A percentile compares a stretch with the other conserved stretches of the same genome.
Evolutionary conservation across 768 basidiomycete species (phyloP).

Genomic region (Rickenella mellea): DNA sequence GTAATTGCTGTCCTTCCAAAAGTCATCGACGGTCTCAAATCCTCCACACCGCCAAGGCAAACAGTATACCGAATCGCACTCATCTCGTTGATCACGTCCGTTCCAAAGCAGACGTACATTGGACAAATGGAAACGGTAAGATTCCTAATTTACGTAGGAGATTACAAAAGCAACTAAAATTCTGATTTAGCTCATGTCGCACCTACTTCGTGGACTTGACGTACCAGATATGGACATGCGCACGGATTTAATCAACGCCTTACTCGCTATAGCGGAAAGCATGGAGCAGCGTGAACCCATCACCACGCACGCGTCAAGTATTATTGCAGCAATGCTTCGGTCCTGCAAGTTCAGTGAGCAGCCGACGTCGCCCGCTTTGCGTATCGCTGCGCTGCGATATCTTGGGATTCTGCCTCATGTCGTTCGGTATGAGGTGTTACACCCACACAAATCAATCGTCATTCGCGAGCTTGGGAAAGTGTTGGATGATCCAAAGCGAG

Average conservation of each 20-base stretch:
- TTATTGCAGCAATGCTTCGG: constrained; percentile 65
- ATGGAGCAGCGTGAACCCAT: constrained; percentile 39
- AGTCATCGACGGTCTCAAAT: constrained; percentile 57
- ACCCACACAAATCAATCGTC: constrained; percentile 67
- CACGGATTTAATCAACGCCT: constrained; percentile 69
- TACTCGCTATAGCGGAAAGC: constrained; percentile 60
- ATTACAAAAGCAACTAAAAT: no score
- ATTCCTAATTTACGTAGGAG: constrained; percentile 1
- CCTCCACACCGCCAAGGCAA: constrained; percentile 41
- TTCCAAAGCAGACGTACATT: constrained; percentile 67
- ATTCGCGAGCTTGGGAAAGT: constrained; percentile 64
- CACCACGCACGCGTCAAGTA: constrained; percentile 58
- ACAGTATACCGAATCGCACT: constrained; percentile 76
- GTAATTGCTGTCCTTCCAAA: constrained; percentile 63
- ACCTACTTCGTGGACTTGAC: constrained; percentile 78
- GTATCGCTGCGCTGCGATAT: constrained; percentile 65
- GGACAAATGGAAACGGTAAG: constrained; percentile 56
- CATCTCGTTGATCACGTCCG: constrained; percentile 66
- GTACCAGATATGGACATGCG: constrained; percentile 67
- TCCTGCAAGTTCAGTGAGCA: constrained; percentile 43
- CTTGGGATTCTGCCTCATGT: constrained; percentile 64
- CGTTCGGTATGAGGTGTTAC: constrained; percentile 76
- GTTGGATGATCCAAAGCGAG: constrained; percentile 83
- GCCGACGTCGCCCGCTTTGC: constrained; percentile 61
- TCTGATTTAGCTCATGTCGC: constrained; percentile 76